Evolutionary conservation across 192 early-diverging fungal genomes (phyloP), one percentile per base, ranked within the genome.

Genomic region (Rhizoclosmatium sp.): DNA sequence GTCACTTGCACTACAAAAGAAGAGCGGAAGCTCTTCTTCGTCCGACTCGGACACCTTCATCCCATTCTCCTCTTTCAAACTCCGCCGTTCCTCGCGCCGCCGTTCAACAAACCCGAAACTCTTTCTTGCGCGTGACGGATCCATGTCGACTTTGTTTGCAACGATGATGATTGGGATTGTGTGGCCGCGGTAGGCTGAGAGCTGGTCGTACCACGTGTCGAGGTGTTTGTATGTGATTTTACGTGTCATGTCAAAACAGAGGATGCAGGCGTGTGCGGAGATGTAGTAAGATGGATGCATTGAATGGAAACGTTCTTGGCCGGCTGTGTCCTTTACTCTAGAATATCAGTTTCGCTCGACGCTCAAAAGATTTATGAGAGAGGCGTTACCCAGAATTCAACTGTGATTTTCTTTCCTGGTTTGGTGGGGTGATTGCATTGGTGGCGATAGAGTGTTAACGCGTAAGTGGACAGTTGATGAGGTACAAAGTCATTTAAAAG

Each of bases 141-240:
- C 87, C 54, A 84, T 78, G 78, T 91, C 89, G 45, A 91, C 83
- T 73, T 91, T 91, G 80, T 91, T 91, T n/a, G 89, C 89, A 21
- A 91, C 81, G 7, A 90, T 81, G 14, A 91, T 78, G 16, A 91
- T 76, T 9, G 89, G 89, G 47, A 90, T 79, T 59, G 84, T 68
- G 45, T 59, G 48, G 14, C 86, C 86, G 14, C 82, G 73, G 61
- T 77, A 75, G 46, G 54, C 41, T 1, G 84, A 69, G 47, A 90
- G 78, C 79, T 89, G 85, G 10, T 86, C 79, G 80, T 89, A 91
- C 89, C 89, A 91, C 31, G 65, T 69, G 59, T 91, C 88, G 41
- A 91, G 75, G 80, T 90, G 88, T 73, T 91, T 91, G 78, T 88
- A 88, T 51, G 89, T 91, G 65, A 91, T 77, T 83, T 91, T 91